A percentile compares a stretch with the other conserved stretches of the same genome.
Conservation (phyloP, 306 rosid species). For the Coriaria nepalensis region DNA sequence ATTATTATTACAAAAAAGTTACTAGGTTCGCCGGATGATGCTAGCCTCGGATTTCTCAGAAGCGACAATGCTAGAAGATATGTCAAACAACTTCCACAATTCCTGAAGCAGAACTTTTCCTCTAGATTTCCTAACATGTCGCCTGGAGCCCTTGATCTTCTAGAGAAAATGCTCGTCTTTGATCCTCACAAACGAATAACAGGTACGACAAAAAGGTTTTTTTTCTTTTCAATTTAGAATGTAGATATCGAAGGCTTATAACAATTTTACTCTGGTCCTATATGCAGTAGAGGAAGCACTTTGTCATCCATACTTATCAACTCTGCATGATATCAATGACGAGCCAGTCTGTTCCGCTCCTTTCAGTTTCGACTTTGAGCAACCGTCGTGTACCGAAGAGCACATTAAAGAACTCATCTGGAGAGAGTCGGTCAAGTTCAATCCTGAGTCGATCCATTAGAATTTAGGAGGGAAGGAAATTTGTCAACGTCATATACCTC, state of each 20-base stretch:
- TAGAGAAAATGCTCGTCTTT: slow-evolving; percentile 75
- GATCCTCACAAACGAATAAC: slow-evolving; percentile 69
- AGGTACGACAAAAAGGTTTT: slow-evolving; percentile 26
- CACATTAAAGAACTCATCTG: slow-evolving; percentile 91
- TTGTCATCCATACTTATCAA: slow-evolving; percentile 60
- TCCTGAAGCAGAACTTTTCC: slow-evolving; percentile 50
- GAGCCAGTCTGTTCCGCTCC: slow-evolving; percentile 65
- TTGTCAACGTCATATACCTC: too few species aligned
- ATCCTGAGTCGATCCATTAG: slow-evolving; percentile 53
- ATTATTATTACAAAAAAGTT: slow-evolving; percentile 25
- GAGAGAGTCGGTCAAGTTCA: slow-evolving; percentile 72
- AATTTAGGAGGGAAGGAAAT: neutral
- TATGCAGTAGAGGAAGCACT: slow-evolving; percentile 87
- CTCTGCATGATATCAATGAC: slow-evolving; percentile 82
- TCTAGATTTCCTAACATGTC: slow-evolving; percentile 63
- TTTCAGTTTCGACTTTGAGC: slow-evolving; percentile 84
- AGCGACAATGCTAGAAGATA: slow-evolving; percentile 70
- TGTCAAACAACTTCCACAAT: slow-evolving; percentile 64
- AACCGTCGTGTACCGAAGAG: slow-evolving; percentile 69
- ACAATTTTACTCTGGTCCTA: neutral
- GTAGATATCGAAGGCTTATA: too few species aligned
- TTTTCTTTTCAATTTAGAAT: neutral
- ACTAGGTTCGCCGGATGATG: slow-evolving; percentile 77
- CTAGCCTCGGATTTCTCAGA: slow-evolving; percentile 74
- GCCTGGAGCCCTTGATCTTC: slow-evolving; percentile 50